Percentiles rank a stretch among this genome's conserved stretches.
phyloP scores from a whole-genome alignment of 1,284 basidiomycete genomes.

The Trichosporon sp. region DNA sequence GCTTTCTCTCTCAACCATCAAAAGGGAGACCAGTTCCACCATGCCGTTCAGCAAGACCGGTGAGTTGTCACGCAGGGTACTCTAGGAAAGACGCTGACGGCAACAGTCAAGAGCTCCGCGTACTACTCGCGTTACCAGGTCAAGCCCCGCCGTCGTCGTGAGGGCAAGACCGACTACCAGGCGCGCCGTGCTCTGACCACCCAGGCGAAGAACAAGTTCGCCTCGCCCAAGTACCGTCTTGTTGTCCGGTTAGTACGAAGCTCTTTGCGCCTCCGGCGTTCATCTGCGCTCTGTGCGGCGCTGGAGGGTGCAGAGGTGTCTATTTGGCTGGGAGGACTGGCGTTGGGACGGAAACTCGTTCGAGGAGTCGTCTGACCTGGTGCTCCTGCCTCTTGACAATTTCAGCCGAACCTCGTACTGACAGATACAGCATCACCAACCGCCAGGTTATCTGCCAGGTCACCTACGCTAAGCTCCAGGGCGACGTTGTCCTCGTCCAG shows the following conservation, averaged over 20 bases:
- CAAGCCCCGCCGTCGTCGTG: conserved; percentile 89
- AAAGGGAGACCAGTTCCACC: conserved; percentile 1
- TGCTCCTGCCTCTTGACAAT: background rate
- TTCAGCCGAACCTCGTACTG: conserved; percentile 64
- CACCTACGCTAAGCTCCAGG: conserved; percentile 93
- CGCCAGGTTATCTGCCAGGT: conserved; percentile 88
- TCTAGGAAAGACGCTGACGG: background rate
- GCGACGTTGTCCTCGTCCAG: conserved; percentile 86
- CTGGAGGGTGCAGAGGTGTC: background rate
- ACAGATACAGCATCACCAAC: conserved; percentile 84
- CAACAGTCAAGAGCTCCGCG: background rate
- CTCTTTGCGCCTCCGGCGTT: background rate
- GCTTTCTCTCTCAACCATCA: conserved; percentile 3
- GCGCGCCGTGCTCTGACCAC: conserved; percentile 54
- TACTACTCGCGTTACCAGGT: conserved; percentile 67
- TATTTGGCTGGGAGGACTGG: background rate
- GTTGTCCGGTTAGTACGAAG: conserved; percentile 51
- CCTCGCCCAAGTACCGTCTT: conserved; percentile 95
- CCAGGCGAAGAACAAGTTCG: conserved; percentile 99
- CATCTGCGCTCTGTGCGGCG: background rate
- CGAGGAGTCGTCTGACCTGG: background rate
- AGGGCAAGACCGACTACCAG: conserved; percentile 99
- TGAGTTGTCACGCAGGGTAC: background rate
- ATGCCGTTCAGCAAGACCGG: background rate
- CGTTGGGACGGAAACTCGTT: background rate